phyloP scores from a whole-genome alignment of 495 filamentous ascomycete genomes.

The Corynascus novoguineensis region DNA sequence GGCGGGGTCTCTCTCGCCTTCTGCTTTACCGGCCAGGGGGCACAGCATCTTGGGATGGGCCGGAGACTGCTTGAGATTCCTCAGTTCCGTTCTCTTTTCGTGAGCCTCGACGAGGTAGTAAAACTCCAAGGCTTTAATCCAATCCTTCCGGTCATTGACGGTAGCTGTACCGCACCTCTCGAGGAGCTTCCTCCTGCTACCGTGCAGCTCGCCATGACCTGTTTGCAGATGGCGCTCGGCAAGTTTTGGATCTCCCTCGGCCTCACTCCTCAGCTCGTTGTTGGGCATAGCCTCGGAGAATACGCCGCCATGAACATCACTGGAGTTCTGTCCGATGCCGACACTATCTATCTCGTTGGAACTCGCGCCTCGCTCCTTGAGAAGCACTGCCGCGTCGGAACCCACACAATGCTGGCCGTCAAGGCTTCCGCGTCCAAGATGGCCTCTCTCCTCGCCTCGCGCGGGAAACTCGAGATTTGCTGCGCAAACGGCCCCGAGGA shows the following conservation, averaged over 20 bases:
- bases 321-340: slow-evolving; percentile 68
- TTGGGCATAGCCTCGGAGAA: slow-evolving; percentile 81
- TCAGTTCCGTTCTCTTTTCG: slow-evolving; percentile 57
- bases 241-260: slow-evolving; percentile 71
- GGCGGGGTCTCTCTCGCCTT: slow-evolving; percentile 43
- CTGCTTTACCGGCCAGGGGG: slow-evolving; percentile 63
- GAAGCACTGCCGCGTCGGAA: slow-evolving; percentile 58
- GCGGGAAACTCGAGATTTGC: slow-evolving; percentile 35
- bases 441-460: slow-evolving; percentile 20
- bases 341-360: slow-evolving; percentile 74
- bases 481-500: slow-evolving; percentile 56
- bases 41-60: slow-evolving; percentile 59
- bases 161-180: slow-evolving; percentile 49
- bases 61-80: slow-evolving; percentile 57
- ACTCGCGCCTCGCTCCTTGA: slow-evolving; percentile 65
- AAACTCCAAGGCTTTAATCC: slow-evolving; percentile 60
- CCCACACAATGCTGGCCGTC: slow-evolving; percentile 61
- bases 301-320: slow-evolving; percentile 77
- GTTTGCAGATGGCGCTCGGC: slow-evolving; percentile 74
- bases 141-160: slow-evolving; percentile 55
- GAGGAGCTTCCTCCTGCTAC: slow-evolving; percentile 60
- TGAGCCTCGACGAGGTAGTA: slow-evolving; percentile 61
- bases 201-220: slow-evolving; percentile 66
- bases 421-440: slow-evolving; percentile 37
- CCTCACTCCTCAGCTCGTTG: slow-evolving; percentile 62